phyloP scores from a whole-genome alignment of 345 rosid genomes.

The Psidium friedrichsthalianum region DNA sequence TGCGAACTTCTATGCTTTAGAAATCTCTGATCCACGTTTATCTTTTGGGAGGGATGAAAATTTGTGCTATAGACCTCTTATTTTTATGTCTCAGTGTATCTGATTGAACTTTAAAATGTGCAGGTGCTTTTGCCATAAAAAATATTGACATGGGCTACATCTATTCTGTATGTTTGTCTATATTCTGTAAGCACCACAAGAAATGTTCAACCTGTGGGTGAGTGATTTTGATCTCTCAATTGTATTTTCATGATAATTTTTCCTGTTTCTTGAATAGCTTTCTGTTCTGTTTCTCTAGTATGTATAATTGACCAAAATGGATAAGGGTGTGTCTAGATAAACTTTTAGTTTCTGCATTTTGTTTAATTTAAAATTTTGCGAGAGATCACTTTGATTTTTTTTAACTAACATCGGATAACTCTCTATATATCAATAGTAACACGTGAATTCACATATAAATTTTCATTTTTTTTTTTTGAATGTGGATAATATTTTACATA shows the following conservation, averaged over 20 bases:
- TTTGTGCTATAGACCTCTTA: background rate
- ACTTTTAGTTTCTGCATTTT: background rate
- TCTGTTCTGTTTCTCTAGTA: background rate
- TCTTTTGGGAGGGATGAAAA: background rate
- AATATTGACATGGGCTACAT: slow-evolving; percentile 87
- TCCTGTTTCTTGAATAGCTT: background rate
- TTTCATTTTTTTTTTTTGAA: background rate
- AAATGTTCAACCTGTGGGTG: slow-evolving; percentile 93
- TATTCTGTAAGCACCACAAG: slow-evolving; percentile 86
- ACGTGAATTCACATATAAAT: background rate
- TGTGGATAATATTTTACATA: background rate
- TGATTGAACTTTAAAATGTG: slow-evolving; percentile 6
- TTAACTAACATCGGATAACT: background rate
- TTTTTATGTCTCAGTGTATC: background rate
- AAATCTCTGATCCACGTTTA: background rate
- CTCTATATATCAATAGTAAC: background rate
- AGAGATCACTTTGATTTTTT: background rate
- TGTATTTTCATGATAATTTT: background rate
- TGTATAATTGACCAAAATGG: background rate
- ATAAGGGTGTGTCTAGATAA: background rate
- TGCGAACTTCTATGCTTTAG: background rate
- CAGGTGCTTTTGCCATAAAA: slow-evolving; percentile 97
- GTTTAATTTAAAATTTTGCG: background rate
- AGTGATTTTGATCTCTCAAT: slow-evolving; percentile 10
- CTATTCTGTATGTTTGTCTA: slow-evolving; percentile 91